A percentile compares a stretch with the other conserved stretches of the same genome.
These are phyloP conservation scores for Fusarium napiforme DNA, from an alignment of 2,329 filamentous ascomycete species.

Conservation along the genomic window DNA sequence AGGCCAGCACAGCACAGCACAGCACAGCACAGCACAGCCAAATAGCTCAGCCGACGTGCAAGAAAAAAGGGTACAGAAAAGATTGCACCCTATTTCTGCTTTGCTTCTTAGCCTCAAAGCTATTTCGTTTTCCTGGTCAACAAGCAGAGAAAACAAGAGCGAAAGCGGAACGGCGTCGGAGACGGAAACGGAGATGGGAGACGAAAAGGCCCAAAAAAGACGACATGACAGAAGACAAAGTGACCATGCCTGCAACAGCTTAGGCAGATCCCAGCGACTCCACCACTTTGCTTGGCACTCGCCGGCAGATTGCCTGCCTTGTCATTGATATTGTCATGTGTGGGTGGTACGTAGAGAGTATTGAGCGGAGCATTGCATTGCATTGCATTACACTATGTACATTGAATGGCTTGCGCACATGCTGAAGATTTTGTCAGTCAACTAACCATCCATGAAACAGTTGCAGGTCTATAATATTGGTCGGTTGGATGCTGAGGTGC, in stretches of 20 bases:
- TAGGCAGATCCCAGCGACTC: constrained; percentile 26
- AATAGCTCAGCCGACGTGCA: background rate
- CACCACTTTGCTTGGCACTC: constrained; percentile 26
- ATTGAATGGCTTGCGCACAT: background rate
- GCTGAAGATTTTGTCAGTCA: constrained; percentile 21
- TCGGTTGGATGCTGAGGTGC: background rate
- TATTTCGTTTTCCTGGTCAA: background rate
- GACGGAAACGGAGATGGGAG: constrained; percentile 28
- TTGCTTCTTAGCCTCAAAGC: background rate
- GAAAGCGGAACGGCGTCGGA: constrained; percentile 10
- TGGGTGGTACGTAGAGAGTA: background rate
- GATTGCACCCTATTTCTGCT: background rate
- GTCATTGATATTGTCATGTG: constrained; percentile 15
- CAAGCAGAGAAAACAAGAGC: constrained; percentile 1
- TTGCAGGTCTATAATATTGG: background rate
- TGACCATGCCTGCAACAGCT: constrained; percentile 21
- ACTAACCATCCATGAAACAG: background rate
- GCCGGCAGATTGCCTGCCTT: constrained; percentile 31
- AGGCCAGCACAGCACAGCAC: constrained; percentile 9
- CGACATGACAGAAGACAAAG: constrained; percentile 19
- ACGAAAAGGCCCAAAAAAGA: constrained; percentile 27
- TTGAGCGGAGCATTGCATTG: constrained; percentile 18
- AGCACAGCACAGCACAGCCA: constrained; percentile 9
- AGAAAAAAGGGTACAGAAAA: background rate
- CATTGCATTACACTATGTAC: background rate